Base-by-base conservation (phyloP, 2,329 filamentous ascomycete genomes). In the Botryotinia calthae region DNA sequence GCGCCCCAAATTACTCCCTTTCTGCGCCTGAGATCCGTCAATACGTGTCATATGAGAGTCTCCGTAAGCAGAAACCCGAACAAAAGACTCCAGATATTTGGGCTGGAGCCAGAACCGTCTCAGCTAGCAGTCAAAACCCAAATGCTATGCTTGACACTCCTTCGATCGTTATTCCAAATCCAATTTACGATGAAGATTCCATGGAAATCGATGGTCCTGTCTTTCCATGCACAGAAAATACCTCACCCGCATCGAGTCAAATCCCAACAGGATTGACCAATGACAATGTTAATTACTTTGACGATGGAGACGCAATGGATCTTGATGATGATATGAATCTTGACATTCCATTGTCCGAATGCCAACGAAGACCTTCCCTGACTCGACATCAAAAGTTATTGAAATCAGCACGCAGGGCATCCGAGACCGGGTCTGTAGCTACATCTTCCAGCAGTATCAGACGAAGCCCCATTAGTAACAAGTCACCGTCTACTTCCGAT, bases 1-100 rank as follows among this genome's bases (percentile, higher is more conserved):
- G 7, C 7, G 14, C 51, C 1, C 14, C 2, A 9, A 14, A 18
- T 28, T 1, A 1, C 2, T 18, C n/a, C 14, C 0, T 28, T 28
- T 9, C 51, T 28, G n/a, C n/a, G 14, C 51, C 51, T 31, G n/a
- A 18, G 8, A 4, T 8, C 8, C n/a, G 5, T 0, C 51, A 28
- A 56, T 56, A 28, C n/a, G 16, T 4, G 8, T 10, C 51, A 56
- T 31, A 14, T 56, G 51, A 16, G 14, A 56, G 14, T 28, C n/a
- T 56, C 51, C 6, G 25, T 14, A 28, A 14, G 14, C 14, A n/a
- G 2, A n/a, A 56, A 56, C 7, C n/a, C n/a, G 14, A 18, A 18
- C n/a, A 56, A 2, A 56, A 18, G 5, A 31, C 14, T 44, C 8
- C 25, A 14, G 40, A 4, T 4, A n/a, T 6, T 31, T 9, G 40